Conservation (phyloP, 1,284 basidiomycete species). For the Malassezia yamatoensis region DNA sequence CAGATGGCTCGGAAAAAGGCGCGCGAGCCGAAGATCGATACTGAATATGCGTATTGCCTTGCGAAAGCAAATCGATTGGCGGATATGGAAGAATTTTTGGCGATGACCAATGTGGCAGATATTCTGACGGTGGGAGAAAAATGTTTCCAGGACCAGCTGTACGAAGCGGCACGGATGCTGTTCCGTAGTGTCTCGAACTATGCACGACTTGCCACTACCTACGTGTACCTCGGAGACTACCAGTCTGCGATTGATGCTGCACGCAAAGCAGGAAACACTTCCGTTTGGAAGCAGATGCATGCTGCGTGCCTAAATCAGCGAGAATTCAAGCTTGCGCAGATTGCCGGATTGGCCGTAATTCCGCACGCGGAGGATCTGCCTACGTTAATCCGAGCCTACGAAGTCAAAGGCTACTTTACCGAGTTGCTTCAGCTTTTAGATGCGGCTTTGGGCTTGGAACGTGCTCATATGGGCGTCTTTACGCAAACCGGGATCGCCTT, state of each 20-base stretch:
- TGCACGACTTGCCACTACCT: constrained; percentile 91
- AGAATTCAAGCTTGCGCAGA: constrained; percentile 95
- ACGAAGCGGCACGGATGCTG: constrained; percentile 88
- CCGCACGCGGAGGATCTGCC: constrained; percentile 71
- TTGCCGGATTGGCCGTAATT: constrained; percentile 51
- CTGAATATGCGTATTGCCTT: constrained; percentile 53
- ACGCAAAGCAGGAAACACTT: constrained; percentile 94
- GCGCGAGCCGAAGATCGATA: constrained; percentile 95
- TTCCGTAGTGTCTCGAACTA: constrained; percentile 97
- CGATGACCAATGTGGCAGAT: constrained; percentile 98
- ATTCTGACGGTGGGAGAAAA: constrained; percentile 93
- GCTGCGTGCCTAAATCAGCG: constrained; percentile 93
- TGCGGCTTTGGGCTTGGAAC: constrained; percentile 80
- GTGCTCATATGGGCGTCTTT: constrained; percentile 76
- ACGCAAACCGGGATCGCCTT: constrained; percentile 89
- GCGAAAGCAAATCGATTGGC: constrained; percentile 45
- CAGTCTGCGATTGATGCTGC: constrained; percentile 97
- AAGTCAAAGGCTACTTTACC: constrained; percentile 84
- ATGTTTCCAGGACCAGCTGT: constrained; percentile 96
- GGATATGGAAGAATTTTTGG: constrained; percentile 93
- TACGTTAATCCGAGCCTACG: constrained; percentile 72
- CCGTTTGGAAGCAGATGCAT: constrained; percentile 99
- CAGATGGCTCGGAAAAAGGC: constrained; percentile 99
- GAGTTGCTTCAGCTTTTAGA: constrained; percentile 84
- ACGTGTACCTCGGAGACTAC: constrained; percentile 97